A percentile compares a stretch with the other conserved stretches of the same genome.
phyloP scores from a whole-genome alignment of 306 rosid species.

The Calophaca sinica region DNA sequence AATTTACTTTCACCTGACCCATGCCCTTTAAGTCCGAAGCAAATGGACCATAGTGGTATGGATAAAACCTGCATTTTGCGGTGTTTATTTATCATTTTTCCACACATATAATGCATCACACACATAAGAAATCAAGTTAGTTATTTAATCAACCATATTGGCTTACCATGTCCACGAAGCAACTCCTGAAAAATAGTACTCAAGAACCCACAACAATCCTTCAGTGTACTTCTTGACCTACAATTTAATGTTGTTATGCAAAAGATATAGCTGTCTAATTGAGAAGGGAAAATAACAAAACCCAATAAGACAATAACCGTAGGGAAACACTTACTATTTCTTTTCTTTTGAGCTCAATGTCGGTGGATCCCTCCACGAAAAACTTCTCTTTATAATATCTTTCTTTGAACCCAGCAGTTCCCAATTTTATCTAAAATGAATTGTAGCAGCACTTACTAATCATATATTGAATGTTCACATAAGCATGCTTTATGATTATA shows the following conservation, averaged over 20 bases:
- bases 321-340: conserved; percentile 50
- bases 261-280: not conserved
- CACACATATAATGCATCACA: not conserved
- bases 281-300: conserved; percentile 7
- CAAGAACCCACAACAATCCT: conserved; percentile 63
- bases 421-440: conserved; percentile 53
- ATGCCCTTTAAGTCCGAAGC: conserved; percentile 66
- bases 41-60: conserved; percentile 60
- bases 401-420: conserved; percentile 49
- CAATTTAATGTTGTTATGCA: not conserved
- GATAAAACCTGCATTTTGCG: conserved; percentile 60
- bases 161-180: conserved; percentile 75
- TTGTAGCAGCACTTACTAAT: too few species aligned
- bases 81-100: not conserved
- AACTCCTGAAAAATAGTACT: conserved; percentile 62
- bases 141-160: not conserved
- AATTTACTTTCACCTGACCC: conserved; percentile 49
- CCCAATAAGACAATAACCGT: not conserved
- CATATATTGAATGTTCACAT: not conserved
- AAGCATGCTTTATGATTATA: too few species aligned
- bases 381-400: conserved; percentile 66
- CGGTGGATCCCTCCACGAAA: conserved; percentile 46
- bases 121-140: not conserved
- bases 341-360: conserved; percentile 52
- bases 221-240: conserved; percentile 67